Percentiles rank a stretch among this genome's conserved stretches.
phyloP scores from a whole-genome alignment of 129 eudicot genomes.

The Flaveria ramosissima region DNA sequence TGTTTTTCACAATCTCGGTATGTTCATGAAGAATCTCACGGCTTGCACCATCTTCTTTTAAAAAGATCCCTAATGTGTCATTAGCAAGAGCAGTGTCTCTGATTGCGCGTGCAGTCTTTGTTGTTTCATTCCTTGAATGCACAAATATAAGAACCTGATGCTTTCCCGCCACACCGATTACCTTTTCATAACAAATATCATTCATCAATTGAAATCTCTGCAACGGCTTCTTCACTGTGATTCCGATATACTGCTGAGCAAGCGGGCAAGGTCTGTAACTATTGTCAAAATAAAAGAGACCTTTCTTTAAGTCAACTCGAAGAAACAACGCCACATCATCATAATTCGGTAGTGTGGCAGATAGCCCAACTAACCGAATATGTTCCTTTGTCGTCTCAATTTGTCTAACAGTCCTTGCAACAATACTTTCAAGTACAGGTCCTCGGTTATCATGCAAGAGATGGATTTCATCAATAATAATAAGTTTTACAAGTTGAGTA shows the following conservation, averaged over 20 bases:
- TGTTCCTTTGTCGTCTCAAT: slow-evolving; percentile 90
- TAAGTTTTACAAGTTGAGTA: slow-evolving; percentile 82
- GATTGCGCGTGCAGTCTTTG: slow-evolving; percentile 88
- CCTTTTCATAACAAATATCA: slow-evolving; percentile 89
- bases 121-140: slow-evolving; percentile 90
- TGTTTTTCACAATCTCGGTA: slow-evolving; percentile 77
- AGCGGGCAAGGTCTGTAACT: slow-evolving; percentile 93
- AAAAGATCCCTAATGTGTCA: slow-evolving; percentile 68
- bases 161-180: slow-evolving; percentile 67
- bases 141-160: slow-evolving; percentile 91
- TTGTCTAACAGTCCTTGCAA: slow-evolving; percentile 90
- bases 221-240: slow-evolving; percentile 80
- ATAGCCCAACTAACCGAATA: slow-evolving; percentile 90
- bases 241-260: slow-evolving; percentile 94
- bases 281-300: slow-evolving; percentile 83
- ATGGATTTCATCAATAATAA: slow-evolving; percentile 89
- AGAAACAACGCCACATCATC: slow-evolving; percentile 80
- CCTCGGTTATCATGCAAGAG: slow-evolving; percentile 93
- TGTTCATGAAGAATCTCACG: slow-evolving; percentile 77
- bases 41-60: slow-evolving; percentile 85
- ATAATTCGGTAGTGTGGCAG: slow-evolving; percentile 88
- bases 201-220: slow-evolving; percentile 94
- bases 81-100: slow-evolving; percentile 85
- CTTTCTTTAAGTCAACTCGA: slow-evolving; percentile 65
- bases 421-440: slow-evolving; percentile 87